Conservation (phyloP, 2,329 filamentous ascomycete species). For the Berkeleyomyces basicola region DNA sequence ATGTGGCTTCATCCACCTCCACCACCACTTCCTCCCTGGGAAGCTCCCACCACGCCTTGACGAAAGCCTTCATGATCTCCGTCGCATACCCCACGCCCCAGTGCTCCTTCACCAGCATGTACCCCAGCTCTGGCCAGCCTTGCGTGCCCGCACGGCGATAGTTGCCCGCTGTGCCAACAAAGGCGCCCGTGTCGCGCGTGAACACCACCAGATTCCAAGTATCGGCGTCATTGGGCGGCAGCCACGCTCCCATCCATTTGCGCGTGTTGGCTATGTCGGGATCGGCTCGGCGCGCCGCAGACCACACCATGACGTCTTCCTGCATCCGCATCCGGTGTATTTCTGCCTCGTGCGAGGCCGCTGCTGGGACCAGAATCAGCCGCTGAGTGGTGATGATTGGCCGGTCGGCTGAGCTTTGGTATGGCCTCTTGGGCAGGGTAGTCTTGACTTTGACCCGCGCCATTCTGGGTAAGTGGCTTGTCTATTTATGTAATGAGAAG, state of each 20-base stretch:
- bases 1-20: constrained; percentile 25
- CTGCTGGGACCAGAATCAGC: constrained; percentile 36
- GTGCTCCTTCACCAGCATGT: constrained; percentile 34
- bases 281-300: constrained; percentile 27
- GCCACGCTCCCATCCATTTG: constrained; percentile 23
- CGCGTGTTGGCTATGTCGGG: constrained; percentile 27
- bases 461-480: constrained; percentile 12
- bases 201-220: constrained; percentile 42
- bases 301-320: constrained; percentile 47
- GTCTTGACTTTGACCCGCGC: constrained; percentile 28
- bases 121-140: constrained; percentile 43
- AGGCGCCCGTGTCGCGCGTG: constrained; percentile 28
- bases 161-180: constrained; percentile 35
- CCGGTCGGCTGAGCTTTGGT: constrained; percentile 26
- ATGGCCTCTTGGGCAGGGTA: constrained; percentile 27
- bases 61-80: constrained; percentile 35
- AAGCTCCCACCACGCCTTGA: constrained; percentile 32
- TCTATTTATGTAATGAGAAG: background rate
- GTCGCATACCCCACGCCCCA: constrained; percentile 43
- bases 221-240: constrained; percentile 32
- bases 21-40: constrained; percentile 29
- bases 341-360: constrained; percentile 31
- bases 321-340: constrained; percentile 37
- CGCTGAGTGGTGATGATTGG: constrained; percentile 32
- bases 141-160: constrained; percentile 22